Evolutionary conservation across 306 rosid species (phyloP), one percentile per base, ranked within the genome.

Genomic region (Astragalus glycyphyllos): DNA sequence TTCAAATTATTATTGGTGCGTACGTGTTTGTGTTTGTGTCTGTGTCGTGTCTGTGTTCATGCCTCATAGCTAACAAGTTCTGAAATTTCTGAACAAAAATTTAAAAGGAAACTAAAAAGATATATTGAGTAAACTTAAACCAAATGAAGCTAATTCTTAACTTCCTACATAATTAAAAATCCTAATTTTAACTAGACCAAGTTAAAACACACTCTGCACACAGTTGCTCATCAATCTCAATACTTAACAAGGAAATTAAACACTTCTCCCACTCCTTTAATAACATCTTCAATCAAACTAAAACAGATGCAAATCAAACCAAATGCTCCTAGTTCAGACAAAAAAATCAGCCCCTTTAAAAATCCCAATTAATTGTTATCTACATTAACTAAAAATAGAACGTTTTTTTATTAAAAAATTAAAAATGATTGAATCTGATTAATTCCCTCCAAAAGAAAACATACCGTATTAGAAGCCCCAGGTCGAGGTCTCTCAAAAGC

Each of bases 401-500:
- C 2, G 0, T 40, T 2, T 40, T 62, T n/a, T 17, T 54, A 0
- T 38, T 5, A 44, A 47, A 5, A 57, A 31, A 3, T 0, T 8
- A 31, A 56, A 57, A 56, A 57, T n/a, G 6, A 9, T 51, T 50
- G 23, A 68, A 65, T 65, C 79, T 42, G 51, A 49, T 37, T 48
- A 7, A 77, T 66, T 73, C 78, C 78, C 82, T 71, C 69, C 29
- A 76, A 8, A 75, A 26, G 53, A 78, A 78, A 71, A 42, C 74
- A 68, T 82, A 95, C 99, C 89, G 97, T 84, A 47, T 89, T 95
- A 3, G 90, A 86, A 72, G 84, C 82, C 34, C 78, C 96, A 5
- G 85, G 90, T 47, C 97, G 72, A 29, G 91, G 97, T 55, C 96
- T 92, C 80, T 95, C 99, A 67, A 89, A 87, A 77, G 97, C 85